Percentiles rank a stretch among this genome's conserved stretches.
phyloP scores from a whole-genome alignment of 202 grass and related monocot species.

The Zizania palustris region DNA sequence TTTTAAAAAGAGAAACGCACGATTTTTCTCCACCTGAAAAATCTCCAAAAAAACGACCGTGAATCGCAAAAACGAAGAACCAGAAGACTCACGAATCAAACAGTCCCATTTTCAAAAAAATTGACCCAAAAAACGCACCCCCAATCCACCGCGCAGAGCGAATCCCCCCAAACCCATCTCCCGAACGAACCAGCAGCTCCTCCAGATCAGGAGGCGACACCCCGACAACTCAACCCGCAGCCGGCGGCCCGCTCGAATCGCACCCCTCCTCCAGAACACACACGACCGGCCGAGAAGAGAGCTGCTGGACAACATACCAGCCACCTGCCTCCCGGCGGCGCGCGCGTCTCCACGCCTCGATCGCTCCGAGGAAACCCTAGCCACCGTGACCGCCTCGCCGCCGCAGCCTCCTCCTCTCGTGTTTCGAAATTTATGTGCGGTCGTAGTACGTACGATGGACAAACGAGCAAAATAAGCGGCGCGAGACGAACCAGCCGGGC shows the following conservation, averaged over 20 bases:
- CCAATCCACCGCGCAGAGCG: not conserved
- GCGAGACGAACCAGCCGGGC: conserved; percentile 30
- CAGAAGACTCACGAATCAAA: conserved; percentile 23
- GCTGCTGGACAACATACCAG: not conserved
- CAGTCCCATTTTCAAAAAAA: conserved; percentile 19
- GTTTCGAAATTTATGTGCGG: conserved; percentile 43
- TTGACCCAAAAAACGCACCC: not conserved
- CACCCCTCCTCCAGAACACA: not conserved
- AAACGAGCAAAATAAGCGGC: conserved; percentile 32
- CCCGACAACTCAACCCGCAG: not conserved
- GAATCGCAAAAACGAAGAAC: conserved; percentile 16
- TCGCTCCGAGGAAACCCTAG: conserved; percentile 48
- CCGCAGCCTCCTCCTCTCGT: not conserved
- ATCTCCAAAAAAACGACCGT: not conserved
- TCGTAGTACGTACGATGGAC: not conserved
- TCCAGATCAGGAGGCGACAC: not conserved
- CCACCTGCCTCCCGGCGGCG: conserved; percentile 29
- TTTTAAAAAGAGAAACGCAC: not conserved
- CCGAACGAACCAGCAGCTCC: not conserved
- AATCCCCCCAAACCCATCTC: not conserved
- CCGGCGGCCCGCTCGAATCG: not conserved
- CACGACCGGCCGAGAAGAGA: not conserved
- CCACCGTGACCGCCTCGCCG: not conserved
- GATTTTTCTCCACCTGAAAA: conserved; percentile 8
- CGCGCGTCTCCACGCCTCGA: conserved; percentile 8